Percentiles rank a stretch among this genome's conserved stretches.
phyloP scores from a whole-genome alignment of 108 stramenopile species.

The Cylindrotheca closterium region DNA sequence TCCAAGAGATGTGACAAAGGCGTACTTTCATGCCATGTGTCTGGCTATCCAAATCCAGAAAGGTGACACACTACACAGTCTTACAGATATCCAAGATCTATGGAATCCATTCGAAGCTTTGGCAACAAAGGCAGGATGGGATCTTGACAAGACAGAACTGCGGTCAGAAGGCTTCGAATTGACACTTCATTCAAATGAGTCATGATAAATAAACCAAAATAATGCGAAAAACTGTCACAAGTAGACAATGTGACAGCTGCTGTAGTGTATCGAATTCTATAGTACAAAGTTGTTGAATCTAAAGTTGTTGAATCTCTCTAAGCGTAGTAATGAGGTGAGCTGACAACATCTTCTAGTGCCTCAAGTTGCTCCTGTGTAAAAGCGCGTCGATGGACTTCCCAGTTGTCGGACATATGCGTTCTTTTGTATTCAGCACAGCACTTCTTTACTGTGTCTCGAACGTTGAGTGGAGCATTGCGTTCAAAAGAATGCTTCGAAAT shows the following conservation, averaged over 20 bases:
- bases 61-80: neutral
- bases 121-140: conserved; percentile 40
- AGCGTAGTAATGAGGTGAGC: conserved; percentile 89
- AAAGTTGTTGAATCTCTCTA: too few species aligned
- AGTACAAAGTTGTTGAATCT: too few species aligned
- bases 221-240: too few species aligned
- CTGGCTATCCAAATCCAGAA: conserved; percentile 21
- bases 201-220: too few species aligned
- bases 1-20: conserved; percentile 51
- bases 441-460: conserved; percentile 89
- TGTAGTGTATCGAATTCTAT: too few species aligned
- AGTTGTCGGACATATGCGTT: conserved; percentile 89
- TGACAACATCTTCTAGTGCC: conserved; percentile 87
- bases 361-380: conserved; percentile 87
- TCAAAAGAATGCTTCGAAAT: conserved; percentile 90
- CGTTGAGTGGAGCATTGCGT: conserved; percentile 68
- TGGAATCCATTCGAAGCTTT: conserved; percentile 28
- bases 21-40: conserved; percentile 63
- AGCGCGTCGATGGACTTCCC: conserved; percentile 75
- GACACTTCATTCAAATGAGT: conserved; percentile 3
- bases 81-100: conserved; percentile 7
- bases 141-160: conserved; percentile 36
- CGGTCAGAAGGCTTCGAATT: conserved; percentile 39
- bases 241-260: too few species aligned
- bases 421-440: conserved; percentile 87